Conservation (phyloP, 2,329 filamentous ascomycete genomes). For the Colletotrichum cordylinicola region DNA sequence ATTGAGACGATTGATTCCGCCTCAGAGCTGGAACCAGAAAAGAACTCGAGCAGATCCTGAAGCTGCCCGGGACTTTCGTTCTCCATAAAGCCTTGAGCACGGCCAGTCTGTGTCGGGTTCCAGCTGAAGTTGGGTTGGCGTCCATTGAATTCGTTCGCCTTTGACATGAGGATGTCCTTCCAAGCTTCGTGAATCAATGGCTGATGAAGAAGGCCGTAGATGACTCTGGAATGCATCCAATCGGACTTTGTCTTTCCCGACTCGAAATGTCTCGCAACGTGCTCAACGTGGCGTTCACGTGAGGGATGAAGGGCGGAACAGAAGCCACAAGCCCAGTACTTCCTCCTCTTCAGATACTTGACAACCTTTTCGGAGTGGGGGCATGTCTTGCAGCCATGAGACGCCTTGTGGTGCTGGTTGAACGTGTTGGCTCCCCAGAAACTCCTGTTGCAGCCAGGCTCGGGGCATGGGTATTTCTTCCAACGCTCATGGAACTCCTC, state of each 20-base stretch:
- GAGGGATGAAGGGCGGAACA: constrained; percentile 68
- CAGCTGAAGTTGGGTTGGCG: constrained; percentile 68
- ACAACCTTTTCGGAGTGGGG: constrained; percentile 70
- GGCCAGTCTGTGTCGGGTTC: constrained; percentile 61
- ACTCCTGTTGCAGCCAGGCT: constrained; percentile 67
- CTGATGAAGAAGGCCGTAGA: constrained; percentile 72
- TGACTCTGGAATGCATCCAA: constrained; percentile 73
- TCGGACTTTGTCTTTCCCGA: constrained; percentile 66
- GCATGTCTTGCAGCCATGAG: constrained; percentile 69
- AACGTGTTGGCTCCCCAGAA: constrained; percentile 74
- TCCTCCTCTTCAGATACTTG: constrained; percentile 66
- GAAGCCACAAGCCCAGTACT: constrained; percentile 74
- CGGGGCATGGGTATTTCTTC: constrained; percentile 71
- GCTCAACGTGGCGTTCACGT: constrained; percentile 71
- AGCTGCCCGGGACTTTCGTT: constrained; percentile 68
- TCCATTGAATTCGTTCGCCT: constrained; percentile 60
- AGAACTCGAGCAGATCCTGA: constrained; percentile 70
- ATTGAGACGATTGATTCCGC: constrained; percentile 62
- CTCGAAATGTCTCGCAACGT: constrained; percentile 73
- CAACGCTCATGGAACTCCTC: constrained; percentile 74
- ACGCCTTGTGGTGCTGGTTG: constrained; percentile 71
- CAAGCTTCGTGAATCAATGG: constrained; percentile 66
- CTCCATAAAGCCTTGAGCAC: constrained; percentile 64
- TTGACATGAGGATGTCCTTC: constrained; percentile 59
- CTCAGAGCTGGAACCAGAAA: constrained; percentile 62